Base-by-base conservation (phyloP, 495 filamentous ascomycete species). In the Xylona heveae region DNA sequence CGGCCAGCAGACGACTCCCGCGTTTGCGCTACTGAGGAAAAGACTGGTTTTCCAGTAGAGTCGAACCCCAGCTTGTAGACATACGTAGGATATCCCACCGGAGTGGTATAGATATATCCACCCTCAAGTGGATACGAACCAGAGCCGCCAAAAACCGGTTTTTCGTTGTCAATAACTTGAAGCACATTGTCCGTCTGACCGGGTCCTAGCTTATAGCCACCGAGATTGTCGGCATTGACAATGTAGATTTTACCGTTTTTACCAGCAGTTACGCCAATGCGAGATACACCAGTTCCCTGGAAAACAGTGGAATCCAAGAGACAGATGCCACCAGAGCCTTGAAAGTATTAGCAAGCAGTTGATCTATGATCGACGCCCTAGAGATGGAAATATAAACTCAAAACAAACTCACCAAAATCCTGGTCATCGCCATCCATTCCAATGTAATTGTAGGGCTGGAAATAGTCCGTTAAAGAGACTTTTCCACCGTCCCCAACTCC, bases 41-140 rank as follows among this genome's bases (percentile, higher is more conserved):
- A 60, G 4, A 45, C 27, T 4, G 55, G 57, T 3, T 42, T 41
- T 12, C 56, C 56, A 7, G 39, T 30, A 1, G 36, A 18, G 34
- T 55, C 46, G 16, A 44, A 44, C 12, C 44, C 43, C 12, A 59
- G 39, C 36, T 57, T 54, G 46, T 52, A 56, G 14, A 39, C 48
- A 1, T 38, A 29, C 12, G 44, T 48, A 5, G 35, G 34, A 37
- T 44, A 35, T 12, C 43, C 46, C 30, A 49, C 49, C 16, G 50
- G 52, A 15, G 46, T 55, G 31, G 53, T 50, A 36, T 65, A 65
- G 28, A 65, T 46, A 37, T 54, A 63, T 6, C 61, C 59, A 8
- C 57, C 57, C 36, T 55, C 59, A 1, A 61, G 40, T 8, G 60
- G 60, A 40, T 61, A 54, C 5, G 51, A 53, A 0, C 58, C 61